Evolutionary conservation across 305 asterid genomes (phyloP), one percentile per base, ranked within the genome.

Genomic region (Rubia tinctorum): DNA sequence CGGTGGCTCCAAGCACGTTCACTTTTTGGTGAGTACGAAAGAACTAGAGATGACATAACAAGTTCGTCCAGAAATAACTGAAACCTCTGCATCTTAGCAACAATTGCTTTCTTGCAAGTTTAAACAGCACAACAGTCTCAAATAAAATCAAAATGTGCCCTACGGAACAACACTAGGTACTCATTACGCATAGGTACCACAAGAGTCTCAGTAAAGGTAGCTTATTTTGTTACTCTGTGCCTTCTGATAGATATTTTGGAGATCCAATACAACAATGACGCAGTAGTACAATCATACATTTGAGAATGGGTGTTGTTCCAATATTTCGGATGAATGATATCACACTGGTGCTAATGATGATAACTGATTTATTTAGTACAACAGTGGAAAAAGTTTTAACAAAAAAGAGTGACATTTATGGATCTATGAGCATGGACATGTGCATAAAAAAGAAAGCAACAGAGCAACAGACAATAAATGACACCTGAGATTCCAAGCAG

Each of bases 1-100:
- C 97, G 84, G 80, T 95, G 99, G 88, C 86, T 92, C 99, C 99
- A 95, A 55, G 99, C 90, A 74, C 89, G 82, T 72, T 95, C 98
- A 79, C 99, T 95, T 83, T 95, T 95, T 44, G 97, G 95, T 55
- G 97, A 85, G 86, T 80, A 82, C 8, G 97, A 92, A 74, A 95
- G 88, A 80, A 95, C 88, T 64, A 88, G 73, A 72, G 86, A 75
- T 30, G 99, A 92, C 60, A 92, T 76, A 71, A 47, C 80, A 17
- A 92, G 92, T 82, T 95, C 99, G 78, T 90, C 89, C 88, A 84
- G 75, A 62, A 84, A 79, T 80, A 79, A 76, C 42, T 86, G 73
- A 51, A 80, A 58, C 65, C 72, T 77, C 73, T 73, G 81, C 84
- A 85, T 82, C 85, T 81, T 86, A 71, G 88, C 87, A 75, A 87